These are phyloP conservation scores for Furcasterigmium furcatum DNA, from an alignment of 2,329 filamentous ascomycete genomes.

Conservation along the genomic window DNA sequence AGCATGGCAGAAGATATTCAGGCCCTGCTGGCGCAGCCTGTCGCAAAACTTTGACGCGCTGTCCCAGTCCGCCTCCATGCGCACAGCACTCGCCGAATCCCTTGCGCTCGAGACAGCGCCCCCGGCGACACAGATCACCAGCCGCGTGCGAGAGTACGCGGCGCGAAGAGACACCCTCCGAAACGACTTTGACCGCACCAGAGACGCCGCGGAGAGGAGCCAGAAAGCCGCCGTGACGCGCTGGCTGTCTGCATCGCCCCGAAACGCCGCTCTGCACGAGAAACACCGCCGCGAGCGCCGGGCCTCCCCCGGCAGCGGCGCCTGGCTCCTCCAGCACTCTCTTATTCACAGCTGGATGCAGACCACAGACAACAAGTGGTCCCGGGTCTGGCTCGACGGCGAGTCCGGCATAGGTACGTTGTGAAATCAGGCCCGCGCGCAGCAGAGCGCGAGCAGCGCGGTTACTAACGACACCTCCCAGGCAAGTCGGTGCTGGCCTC, in stretches of 20 bases:
- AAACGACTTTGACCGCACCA: background rate
- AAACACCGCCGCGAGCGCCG: background rate
- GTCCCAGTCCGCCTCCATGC: background rate
- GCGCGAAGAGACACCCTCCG: background rate
- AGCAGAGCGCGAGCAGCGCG: background rate
- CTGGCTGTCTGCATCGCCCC: background rate
- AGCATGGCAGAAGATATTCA: conserved; percentile 3
- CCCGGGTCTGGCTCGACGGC: conserved; percentile 27
- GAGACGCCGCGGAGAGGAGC: background rate
- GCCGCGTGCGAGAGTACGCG: background rate
- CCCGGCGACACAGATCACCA: background rate
- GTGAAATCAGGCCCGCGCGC: background rate
- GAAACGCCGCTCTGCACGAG: background rate
- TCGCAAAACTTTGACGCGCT: background rate
- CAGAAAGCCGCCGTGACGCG: background rate
- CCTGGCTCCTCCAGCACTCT: background rate
- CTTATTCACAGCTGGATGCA: background rate
- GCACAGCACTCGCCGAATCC: background rate
- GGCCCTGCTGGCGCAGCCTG: background rate
- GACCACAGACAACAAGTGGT: conserved; percentile 4
- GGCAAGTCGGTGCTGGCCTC: conserved; percentile 40
- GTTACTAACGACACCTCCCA: conserved; percentile 9
- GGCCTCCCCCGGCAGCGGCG: background rate
- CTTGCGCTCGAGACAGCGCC: background rate
- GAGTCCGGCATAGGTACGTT: conserved; percentile 26